phyloP scores from a whole-genome alignment of 257 asterid species.

The Cruciata laevipes region DNA sequence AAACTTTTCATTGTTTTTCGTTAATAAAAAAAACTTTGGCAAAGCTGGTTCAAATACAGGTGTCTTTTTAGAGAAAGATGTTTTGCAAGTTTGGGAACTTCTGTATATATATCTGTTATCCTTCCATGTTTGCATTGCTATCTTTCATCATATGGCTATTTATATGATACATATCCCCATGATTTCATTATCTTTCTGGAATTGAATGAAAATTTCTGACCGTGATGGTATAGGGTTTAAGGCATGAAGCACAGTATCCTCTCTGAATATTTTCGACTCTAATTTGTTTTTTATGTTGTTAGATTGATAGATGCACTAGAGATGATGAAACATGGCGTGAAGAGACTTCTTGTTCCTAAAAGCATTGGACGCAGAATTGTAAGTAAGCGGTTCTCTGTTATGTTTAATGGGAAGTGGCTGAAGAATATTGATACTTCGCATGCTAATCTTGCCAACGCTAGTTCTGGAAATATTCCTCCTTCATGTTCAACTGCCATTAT shows the following conservation, averaged over 20 bases:
- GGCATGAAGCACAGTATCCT: not conserved
- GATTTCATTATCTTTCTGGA: not conserved
- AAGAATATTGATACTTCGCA: constrained; percentile 44
- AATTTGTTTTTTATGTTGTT: constrained; percentile 18
- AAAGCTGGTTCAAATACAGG: not conserved
- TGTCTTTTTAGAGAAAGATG: not conserved
- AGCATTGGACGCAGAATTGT: constrained; percentile 76
- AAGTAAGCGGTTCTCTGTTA: constrained; percentile 91
- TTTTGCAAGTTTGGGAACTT: not conserved
- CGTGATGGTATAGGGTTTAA: not conserved
- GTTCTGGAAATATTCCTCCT: constrained; percentile 33
- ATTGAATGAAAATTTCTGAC: not conserved
- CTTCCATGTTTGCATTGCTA: not conserved
- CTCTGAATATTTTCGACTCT: not conserved
- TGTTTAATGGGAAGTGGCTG: constrained; percentile 85
- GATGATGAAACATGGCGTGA: constrained; percentile 98
- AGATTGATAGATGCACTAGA: constrained; percentile 96
- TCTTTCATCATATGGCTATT: not conserved
- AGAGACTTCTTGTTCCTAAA: constrained; percentile 92
- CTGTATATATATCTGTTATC: not conserved
- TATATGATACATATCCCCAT: not conserved
- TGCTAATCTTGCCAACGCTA: constrained; percentile 25
- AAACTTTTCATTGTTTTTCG: not conserved
- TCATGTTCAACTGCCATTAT: constrained; percentile 51
- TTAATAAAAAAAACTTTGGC: not conserved